These are phyloP conservation scores for Scutellaria galericulata DNA, from an alignment of 257 asterid species.

Conservation along the genomic window DNA sequence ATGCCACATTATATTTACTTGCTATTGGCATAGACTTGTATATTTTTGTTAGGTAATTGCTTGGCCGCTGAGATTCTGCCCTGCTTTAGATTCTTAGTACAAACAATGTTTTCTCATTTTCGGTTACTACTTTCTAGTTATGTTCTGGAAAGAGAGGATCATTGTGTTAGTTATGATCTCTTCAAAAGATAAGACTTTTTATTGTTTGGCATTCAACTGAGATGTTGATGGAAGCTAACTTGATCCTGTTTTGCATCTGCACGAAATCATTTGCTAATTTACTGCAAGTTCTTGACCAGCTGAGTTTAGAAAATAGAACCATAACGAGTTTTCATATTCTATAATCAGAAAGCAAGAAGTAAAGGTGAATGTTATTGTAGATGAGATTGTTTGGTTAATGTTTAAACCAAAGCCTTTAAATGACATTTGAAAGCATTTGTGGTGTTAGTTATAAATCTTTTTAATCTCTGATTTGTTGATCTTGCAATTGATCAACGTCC, in stretches of 20 bases:
- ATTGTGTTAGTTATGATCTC: neutral
- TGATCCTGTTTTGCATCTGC: neutral
- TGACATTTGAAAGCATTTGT: too few relatives aligned
- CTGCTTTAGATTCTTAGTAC: slow-evolving; percentile 14
- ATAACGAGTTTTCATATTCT: too few relatives aligned
- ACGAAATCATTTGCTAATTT: slow-evolving; percentile 5
- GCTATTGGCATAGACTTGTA: neutral
- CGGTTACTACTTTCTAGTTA: neutral
- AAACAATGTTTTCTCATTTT: slow-evolving; percentile 3
- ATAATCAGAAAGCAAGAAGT: neutral
- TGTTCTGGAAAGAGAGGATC: neutral
- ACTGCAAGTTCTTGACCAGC: neutral
- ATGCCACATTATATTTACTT: neutral
- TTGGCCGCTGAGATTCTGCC: neutral
- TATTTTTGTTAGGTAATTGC: neutral
- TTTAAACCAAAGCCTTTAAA: too few relatives aligned
- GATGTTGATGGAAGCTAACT: neutral
- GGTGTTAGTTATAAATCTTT: too few relatives aligned
- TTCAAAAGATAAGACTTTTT: neutral
- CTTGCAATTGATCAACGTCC: too few relatives aligned
- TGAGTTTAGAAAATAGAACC: neutral
- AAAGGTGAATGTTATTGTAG: neutral
- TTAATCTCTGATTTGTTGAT: too few relatives aligned
- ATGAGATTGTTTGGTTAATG: neutral
- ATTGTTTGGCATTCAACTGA: neutral